A percentile compares a stretch with the other conserved stretches of the same genome.
phyloP scores from a whole-genome alignment of 352 stramenopile species.

The Peronospora tabacina region DNA sequence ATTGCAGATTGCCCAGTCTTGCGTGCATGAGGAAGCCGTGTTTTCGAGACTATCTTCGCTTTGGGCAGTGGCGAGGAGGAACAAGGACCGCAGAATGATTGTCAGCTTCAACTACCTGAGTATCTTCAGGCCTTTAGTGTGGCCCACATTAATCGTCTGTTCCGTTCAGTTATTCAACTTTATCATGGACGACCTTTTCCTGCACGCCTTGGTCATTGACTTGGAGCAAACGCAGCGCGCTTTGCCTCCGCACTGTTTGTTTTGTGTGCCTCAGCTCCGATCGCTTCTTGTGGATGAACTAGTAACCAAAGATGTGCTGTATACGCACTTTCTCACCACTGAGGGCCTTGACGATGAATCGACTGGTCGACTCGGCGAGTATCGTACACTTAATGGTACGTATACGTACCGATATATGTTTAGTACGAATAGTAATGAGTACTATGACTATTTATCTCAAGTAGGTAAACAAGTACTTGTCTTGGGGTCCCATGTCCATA shows the following conservation, averaged over 20 bases:
- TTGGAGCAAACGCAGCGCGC: conserved; percentile 48
- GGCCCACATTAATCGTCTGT: conserved; percentile 2
- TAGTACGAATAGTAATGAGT: not conserved
- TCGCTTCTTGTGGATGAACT: conserved; percentile 40
- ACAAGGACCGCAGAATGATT: conserved; percentile 13
- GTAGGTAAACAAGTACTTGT: conserved; percentile 50
- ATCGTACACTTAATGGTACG: conserved; percentile 60
- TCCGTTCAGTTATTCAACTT: conserved; percentile 6
- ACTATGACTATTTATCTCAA: conserved; percentile 2
- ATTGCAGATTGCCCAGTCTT: no score
- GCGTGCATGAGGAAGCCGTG: no score
- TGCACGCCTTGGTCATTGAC: conserved; percentile 34
- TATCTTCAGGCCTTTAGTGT: conserved; percentile 1
- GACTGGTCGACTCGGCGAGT: no score
- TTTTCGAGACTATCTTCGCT: no score
- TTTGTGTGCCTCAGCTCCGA: conserved; percentile 61
- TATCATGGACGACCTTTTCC: conserved; percentile 41
- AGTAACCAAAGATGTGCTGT: conserved; percentile 38
- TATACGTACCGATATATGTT: no score
- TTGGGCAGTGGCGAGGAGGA: no score
- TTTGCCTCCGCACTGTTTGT: conserved; percentile 39
- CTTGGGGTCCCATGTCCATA: conserved; percentile 51
- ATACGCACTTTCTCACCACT: conserved; percentile 62
- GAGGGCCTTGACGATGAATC: conserved; percentile 6
- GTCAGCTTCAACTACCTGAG: conserved; percentile 13